Conservation (phyloP, 2,329 filamentous ascomycete species). For the Elsinoe ampelina region DNA sequence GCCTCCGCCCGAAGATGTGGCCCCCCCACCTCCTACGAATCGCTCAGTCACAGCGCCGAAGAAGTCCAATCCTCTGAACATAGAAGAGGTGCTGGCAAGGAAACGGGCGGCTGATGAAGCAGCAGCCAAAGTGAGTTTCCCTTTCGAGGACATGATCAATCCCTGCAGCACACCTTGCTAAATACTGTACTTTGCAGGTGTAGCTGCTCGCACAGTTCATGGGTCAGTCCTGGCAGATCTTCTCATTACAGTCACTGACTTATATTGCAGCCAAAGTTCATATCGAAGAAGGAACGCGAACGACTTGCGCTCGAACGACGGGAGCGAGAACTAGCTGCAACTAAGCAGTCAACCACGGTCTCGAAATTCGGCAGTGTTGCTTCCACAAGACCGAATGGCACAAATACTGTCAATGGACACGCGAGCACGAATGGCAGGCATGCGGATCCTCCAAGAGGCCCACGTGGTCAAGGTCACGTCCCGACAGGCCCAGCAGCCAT, state of each 20-base stretch:
- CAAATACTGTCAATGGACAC: background rate
- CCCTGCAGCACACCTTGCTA: constrained; percentile 30
- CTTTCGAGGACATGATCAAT: background rate
- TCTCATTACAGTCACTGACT: constrained; percentile 4
- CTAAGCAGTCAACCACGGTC: constrained; percentile 33
- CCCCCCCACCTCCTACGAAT: constrained; percentile 21
- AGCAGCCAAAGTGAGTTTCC: constrained; percentile 51
- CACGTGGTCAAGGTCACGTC: constrained; percentile 10
- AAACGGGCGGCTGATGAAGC: constrained; percentile 80
- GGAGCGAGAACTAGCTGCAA: constrained; percentile 59
- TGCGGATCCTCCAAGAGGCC: constrained; percentile 1
- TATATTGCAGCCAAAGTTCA: constrained; percentile 59
- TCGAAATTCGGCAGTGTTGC: constrained; percentile 11
- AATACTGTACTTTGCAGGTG: background rate
- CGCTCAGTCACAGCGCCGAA: constrained; percentile 31
- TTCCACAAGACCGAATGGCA: constrained; percentile 13
- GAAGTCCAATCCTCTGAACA: constrained; percentile 55
- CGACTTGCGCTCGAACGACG: constrained; percentile 69
- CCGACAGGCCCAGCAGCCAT: background rate
- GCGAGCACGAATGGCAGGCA: background rate
- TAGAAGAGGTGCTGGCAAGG: constrained; percentile 76
- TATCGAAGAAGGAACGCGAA: constrained; percentile 76
- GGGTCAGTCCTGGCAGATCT: background rate
- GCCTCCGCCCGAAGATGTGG: background rate
- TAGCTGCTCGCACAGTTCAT: background rate